Base-by-base conservation (phyloP, 2,329 filamentous ascomycete genomes). In the Pestalotiopsis sp. region DNA sequence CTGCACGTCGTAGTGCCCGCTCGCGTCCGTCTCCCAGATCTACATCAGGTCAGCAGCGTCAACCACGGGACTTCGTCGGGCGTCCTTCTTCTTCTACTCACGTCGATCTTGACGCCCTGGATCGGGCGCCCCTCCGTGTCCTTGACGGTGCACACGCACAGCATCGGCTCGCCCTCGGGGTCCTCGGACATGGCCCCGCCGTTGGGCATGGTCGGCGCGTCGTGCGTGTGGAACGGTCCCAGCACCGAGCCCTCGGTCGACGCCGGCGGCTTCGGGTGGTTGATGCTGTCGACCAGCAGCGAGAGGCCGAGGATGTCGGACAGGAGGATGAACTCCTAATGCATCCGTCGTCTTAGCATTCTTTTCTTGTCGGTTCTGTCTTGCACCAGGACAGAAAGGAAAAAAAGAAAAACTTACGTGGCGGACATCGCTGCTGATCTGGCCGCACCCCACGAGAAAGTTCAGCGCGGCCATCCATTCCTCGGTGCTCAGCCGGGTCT, bases 1-100 rank as follows among this genome's bases (percentile, higher is more conserved):
- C 80, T 96, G 93, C 69, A 95, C 92, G 76, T 96, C 93, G 77
- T 96, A 96, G 75, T 91, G 89, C 11, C 93, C 93, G n/a, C 88
- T 88, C 69, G 87, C 90, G 77, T 95, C 93, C 9, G 93, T 94
- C 81, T 95, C 93, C 93, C 93, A 96, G 72, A 96, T 91, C 31
- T 36, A 36, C 0, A 9, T 36, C 6, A 9, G 1, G 31, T 36
- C 31, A 36, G 31, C 2, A 36, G 9, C 31, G 1, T 2, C 31
- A 1, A 3, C 31, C 2, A 36, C 2, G 31, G 31, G 31, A 36
- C 31, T 7, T 36, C 31, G 3, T 36, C 9, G 31, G 31, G 31
- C 31, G 31, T 36, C 5, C 25, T 25, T 27, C 25, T 4, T 31
- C 31, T 36, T 36, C 31, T 36, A 36, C 31, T 36, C 31, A 36